Evolutionary conservation across 495 filamentous ascomycete species (phyloP).

Genomic region (Aspergillus ellipticus): DNA sequence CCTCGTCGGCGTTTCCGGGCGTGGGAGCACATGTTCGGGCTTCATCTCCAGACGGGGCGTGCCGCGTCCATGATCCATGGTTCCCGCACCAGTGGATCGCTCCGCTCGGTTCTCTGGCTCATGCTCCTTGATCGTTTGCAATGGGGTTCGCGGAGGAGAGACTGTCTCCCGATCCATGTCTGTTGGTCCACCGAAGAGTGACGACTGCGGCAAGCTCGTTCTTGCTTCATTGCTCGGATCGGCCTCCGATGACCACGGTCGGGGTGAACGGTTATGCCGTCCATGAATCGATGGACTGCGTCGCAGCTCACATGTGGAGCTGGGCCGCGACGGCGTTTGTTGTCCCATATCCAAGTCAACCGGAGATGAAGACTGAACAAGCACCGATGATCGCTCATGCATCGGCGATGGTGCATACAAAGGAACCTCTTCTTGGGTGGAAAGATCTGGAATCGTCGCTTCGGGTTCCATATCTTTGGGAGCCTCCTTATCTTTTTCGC

Average conservation of each 20-base stretch:
- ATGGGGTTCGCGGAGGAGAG: constrained; percentile 39
- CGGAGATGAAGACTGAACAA: constrained; percentile 54
- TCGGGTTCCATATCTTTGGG: not conserved
- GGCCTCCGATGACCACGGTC: constrained; percentile 35
- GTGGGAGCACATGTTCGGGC: constrained; percentile 40
- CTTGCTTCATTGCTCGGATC: constrained; percentile 16
- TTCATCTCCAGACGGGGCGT: constrained; percentile 43
- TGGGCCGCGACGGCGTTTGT: not conserved
- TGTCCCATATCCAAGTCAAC: constrained; percentile 10
- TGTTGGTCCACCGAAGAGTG: constrained; percentile 24
- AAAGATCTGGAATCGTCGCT: constrained; percentile 8
- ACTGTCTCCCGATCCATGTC: constrained; percentile 16
- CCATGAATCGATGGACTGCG: constrained; percentile 40
- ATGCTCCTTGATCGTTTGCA: constrained; percentile 39
- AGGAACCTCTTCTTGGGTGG: constrained; percentile 11
- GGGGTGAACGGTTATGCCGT: constrained; percentile 25
- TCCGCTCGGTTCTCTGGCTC: constrained; percentile 28
- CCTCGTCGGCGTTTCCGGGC: constrained; percentile 36
- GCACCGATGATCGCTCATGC: constrained; percentile 49
- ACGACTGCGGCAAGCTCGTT: constrained; percentile 18
- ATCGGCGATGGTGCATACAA: constrained; percentile 22
- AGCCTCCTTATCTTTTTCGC: constrained; percentile 9
- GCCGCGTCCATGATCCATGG: constrained; percentile 24
- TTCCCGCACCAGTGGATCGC: constrained; percentile 8
- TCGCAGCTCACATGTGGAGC: constrained; percentile 28